Evolutionary conservation across 345 rosid species (phyloP).

Genomic region (Nasturtium officinale): DNA sequence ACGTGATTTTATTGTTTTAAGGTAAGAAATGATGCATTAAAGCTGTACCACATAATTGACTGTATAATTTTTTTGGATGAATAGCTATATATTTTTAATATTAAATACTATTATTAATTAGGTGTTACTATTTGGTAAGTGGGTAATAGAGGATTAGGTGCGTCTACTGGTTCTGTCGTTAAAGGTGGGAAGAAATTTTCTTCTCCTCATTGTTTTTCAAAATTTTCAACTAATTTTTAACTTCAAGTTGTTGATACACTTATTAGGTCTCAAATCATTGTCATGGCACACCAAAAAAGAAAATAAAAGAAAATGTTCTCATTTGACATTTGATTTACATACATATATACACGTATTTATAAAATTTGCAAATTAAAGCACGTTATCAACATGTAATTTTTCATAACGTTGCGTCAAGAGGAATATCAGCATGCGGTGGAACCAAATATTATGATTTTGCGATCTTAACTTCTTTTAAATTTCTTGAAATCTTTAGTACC

Average conservation of each 20-base stretch:
- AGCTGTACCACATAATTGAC: constrained; percentile 15
- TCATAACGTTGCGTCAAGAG: constrained; percentile 25
- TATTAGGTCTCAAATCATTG: constrained; percentile 37
- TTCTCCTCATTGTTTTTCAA: constrained; percentile 4
- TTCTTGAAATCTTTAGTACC: neutral
- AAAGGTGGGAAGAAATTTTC: constrained; percentile 32
- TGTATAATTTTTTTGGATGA: neutral
- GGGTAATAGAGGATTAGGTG: constrained; percentile 43
- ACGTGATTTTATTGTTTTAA: constrained; percentile 6
- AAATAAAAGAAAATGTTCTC: constrained; percentile 2
- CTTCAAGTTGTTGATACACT: constrained; percentile 42
- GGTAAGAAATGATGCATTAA: constrained; percentile 29
- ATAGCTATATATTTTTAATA: neutral
- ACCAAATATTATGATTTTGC: neutral
- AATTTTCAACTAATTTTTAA: constrained; percentile 27
- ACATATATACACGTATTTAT: neutral
- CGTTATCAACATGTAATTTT: constrained; percentile 32
- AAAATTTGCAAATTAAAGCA: constrained; percentile 23
- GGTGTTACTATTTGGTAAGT: constrained; percentile 34
- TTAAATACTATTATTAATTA: constrained; percentile 36
- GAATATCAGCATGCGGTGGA: constrained; percentile 11
- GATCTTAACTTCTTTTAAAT: neutral
- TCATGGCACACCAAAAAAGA: neutral
- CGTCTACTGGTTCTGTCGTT: constrained; percentile 43
- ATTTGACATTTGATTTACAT: constrained; percentile 10